phyloP scores from a whole-genome alignment of 2,329 filamentous ascomycete species.

The Sphaerulina populicola region DNA sequence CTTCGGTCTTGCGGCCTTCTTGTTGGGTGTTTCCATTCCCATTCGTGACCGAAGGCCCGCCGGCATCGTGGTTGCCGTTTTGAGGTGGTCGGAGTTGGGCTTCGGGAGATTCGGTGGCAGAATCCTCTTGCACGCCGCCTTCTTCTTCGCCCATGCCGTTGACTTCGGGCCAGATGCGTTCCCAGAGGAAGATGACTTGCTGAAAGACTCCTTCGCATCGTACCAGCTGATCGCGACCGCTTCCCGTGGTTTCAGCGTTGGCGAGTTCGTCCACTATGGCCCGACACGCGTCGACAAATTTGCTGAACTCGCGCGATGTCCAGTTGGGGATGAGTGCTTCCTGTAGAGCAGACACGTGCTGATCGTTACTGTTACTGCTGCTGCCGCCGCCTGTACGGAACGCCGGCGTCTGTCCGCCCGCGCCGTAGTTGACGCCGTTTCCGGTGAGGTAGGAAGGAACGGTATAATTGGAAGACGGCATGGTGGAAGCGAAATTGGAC shows the following conservation, averaged over 20 bases:
- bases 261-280: constrained; percentile 44
- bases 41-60: constrained; percentile 10
- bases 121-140: constrained; percentile 28
- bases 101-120: constrained; percentile 3
- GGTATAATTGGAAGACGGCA: constrained; percentile 27
- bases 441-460: constrained; percentile 29
- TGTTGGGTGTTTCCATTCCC: not conserved
- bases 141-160: constrained; percentile 44
- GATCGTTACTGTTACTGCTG: constrained; percentile 20
- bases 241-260: constrained; percentile 40
- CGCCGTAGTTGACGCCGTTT: constrained; percentile 13
- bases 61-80: constrained; percentile 7
- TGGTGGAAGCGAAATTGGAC: constrained; percentile 34
- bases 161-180: constrained; percentile 44
- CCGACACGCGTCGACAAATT: constrained; percentile 44
- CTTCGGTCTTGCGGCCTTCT: constrained; percentile 8
- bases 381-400: not conserved
- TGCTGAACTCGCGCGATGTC: constrained; percentile 43
- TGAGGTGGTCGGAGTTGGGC: constrained; percentile 4
- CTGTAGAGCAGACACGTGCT: constrained; percentile 44
- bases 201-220: constrained; percentile 43
- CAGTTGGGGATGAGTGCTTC: constrained; percentile 46
- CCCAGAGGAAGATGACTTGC: constrained; percentile 43
- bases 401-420: not conserved
- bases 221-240: constrained; percentile 42